Percentiles rank a stretch among this genome's conserved stretches.
Evolutionary conservation across 1,139 yeast genomes (phyloP).

Genomic region (Eremothecium gossypii): DNA sequence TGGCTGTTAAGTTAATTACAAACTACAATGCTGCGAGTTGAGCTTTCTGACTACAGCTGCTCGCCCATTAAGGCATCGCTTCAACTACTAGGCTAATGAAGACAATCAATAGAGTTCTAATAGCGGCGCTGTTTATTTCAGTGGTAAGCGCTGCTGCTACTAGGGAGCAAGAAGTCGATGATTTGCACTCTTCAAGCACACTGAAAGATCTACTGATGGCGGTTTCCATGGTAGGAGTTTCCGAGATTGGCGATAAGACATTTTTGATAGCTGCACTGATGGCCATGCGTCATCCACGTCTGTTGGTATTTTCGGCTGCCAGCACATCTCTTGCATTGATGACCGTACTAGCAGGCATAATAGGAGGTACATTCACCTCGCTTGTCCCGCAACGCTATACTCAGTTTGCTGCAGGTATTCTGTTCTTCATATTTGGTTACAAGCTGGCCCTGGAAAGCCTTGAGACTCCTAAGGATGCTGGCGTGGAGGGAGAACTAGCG

Average conservation of each 20-base stretch:
- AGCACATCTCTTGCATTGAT: slow-evolving; percentile 78
- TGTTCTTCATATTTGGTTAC: slow-evolving; percentile 77
- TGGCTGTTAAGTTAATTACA: too few relatives aligned
- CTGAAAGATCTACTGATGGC: slow-evolving; percentile 52
- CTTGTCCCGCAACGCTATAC: slow-evolving; percentile 73
- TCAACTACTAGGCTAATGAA: slow-evolving; percentile 1
- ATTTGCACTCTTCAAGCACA: slow-evolving; percentile 9
- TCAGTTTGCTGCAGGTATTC: slow-evolving; percentile 66
- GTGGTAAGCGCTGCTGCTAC: slow-evolving; percentile 8
- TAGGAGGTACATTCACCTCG: slow-evolving; percentile 87
- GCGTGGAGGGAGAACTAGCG: slow-evolving; percentile 90
- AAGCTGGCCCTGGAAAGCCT: slow-evolving; percentile 73
- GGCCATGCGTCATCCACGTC: slow-evolving; percentile 90
- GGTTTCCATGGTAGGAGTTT: slow-evolving; percentile 76
- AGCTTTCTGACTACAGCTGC: too few relatives aligned
- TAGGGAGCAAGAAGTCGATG: slow-evolving; percentile 5
- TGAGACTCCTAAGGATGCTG: slow-evolving; percentile 68
- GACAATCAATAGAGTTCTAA: neutral
- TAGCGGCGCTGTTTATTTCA: slow-evolving; percentile 4
- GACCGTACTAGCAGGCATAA: slow-evolving; percentile 84
- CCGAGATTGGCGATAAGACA: slow-evolving; percentile 96
- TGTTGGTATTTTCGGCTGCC: slow-evolving; percentile 79
- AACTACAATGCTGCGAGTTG: too few relatives aligned
- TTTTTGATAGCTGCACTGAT: slow-evolving; percentile 91
- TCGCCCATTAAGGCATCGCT: neutral